Conservation (phyloP, 306 rosid species). For the Gynostemma pentaphyllum region DNA sequence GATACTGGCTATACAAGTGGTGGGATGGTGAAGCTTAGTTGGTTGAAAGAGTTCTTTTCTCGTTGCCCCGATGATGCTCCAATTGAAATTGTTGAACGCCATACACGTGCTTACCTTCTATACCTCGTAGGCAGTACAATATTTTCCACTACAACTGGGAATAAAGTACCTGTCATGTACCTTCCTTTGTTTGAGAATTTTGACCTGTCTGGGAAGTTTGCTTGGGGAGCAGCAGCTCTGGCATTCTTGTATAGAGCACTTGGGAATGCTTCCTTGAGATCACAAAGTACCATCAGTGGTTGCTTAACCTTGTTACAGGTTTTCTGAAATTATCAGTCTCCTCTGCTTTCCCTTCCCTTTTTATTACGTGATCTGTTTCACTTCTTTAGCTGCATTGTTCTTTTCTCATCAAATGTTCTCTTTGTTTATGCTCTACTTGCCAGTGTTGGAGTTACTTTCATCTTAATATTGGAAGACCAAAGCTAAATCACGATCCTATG, state of each 20-base stretch:
- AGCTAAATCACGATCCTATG: conserved; percentile 62
- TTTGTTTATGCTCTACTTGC: conserved; percentile 14
- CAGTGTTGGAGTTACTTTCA: conserved; percentile 99
- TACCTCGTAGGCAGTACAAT: conserved; percentile 97
- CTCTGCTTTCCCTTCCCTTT: background rate
- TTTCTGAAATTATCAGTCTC: background rate
- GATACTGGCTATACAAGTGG: conserved; percentile 92
- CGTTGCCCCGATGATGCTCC: conserved; percentile 81
- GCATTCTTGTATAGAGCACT: conserved; percentile 88
- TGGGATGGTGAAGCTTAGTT: conserved; percentile 98
- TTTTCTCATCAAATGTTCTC: background rate
- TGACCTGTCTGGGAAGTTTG: conserved; percentile 67
- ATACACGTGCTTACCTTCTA: conserved; percentile 95
- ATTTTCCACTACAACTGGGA: conserved; percentile 96
- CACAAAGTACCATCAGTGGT: conserved; percentile 98
- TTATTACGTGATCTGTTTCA: background rate
- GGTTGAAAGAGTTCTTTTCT: conserved; percentile 92
- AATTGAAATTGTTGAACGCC: conserved; percentile 55
- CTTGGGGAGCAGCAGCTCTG: conserved; percentile 94
- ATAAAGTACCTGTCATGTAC: conserved; percentile 99
- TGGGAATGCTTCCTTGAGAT: conserved; percentile 88
- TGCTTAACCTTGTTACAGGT: conserved; percentile 96
- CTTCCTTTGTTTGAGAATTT: conserved; percentile 90
- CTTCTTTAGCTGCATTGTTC: background rate
- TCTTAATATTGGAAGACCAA: conserved; percentile 91